Base-by-base conservation (phyloP, 179 eudicot species). In the Silene coronaria region DNA sequence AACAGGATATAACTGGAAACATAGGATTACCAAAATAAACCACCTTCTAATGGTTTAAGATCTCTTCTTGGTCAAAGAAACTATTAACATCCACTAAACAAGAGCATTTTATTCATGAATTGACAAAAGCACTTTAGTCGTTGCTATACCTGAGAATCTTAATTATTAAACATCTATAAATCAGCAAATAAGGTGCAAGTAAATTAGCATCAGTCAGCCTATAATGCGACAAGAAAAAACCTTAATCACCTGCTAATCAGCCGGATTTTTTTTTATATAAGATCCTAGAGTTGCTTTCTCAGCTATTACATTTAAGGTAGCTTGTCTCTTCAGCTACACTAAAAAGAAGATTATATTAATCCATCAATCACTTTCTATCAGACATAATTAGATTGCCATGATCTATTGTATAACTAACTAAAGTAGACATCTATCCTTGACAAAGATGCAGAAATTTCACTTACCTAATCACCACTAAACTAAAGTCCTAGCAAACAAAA, bases 331-430 rank as follows among this genome's bases (percentile, higher is more conserved):
- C 67, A 57, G 70, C 62, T 14, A 70, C 74, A 70, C 58, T 65
- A 75, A 74, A 63, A 46, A 73, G 70, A 45, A 36, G 67, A 58
- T 71, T 70, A 74, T 58, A 63, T 71, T 75, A 64, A 71, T 19
- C 79, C 51, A 82, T 74, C 81, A 74, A 75, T 82, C 84, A 71
- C 82, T 78, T 23, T 78, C 84, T 78, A 71, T 70, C 55, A 76
- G 80, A 73, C 78, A 78, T 82, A 55, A 76, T 75, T 72, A 48
- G 82, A 76, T 72, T 76, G 71, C 63, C 82, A 61, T 46, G 75
- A 81, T 81, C 82, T 75, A 53, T 62, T 61, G 75, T 71, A 70
- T 78, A 75, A 73, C 63, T 78, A 68, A 69, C 67, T 67, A 81
- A 80, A 68, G 76, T 60, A 55, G 84, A 82, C 82, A 73, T 72